A percentile compares a stretch with the other conserved stretches of the same genome.
These are phyloP conservation scores for Solanum chiquidenum DNA, from an alignment of 257 asterid genomes.

Conservation along the genomic window DNA sequence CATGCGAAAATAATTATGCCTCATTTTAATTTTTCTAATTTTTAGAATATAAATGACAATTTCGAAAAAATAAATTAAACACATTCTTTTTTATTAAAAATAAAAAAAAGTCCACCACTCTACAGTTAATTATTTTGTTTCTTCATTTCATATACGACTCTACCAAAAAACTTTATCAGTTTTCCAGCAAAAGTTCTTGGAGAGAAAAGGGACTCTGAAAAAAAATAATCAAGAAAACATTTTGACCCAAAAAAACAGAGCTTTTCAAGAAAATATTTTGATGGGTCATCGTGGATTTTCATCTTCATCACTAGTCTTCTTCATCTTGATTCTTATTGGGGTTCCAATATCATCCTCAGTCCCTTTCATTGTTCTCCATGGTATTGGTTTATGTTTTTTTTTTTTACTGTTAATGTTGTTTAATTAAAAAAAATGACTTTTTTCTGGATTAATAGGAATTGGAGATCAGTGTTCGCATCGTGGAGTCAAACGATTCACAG, in stretches of 20 bases:
- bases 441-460: slow-evolving; percentile 39
- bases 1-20: neutral
- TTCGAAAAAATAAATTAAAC: too few species aligned
- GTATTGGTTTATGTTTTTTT: slow-evolving; percentile 21
- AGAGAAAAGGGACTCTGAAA: neutral
- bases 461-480: slow-evolving; percentile 83
- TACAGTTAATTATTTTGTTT: neutral
- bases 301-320: neutral
- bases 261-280: neutral
- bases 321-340: slow-evolving; percentile 19
- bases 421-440: neutral
- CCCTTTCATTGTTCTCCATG: slow-evolving; percentile 89
- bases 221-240: neutral
- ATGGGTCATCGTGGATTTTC: slow-evolving; percentile 13
- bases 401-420: neutral
- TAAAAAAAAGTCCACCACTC: neutral
- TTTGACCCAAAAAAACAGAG: neutral
- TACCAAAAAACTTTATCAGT: neutral
- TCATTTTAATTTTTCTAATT: too few species aligned
- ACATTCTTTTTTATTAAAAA: too few species aligned
- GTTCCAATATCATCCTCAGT: slow-evolving; percentile 33
- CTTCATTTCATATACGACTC: neutral
- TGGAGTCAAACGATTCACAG: slow-evolving; percentile 66
- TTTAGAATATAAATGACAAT: too few species aligned
- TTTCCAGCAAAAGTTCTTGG: slow-evolving; percentile 5